These are phyloP conservation scores for Tricholoma saponaceum DNA, from an alignment of 768 basidiomycete genomes.

Conservation along the genomic window DNA sequence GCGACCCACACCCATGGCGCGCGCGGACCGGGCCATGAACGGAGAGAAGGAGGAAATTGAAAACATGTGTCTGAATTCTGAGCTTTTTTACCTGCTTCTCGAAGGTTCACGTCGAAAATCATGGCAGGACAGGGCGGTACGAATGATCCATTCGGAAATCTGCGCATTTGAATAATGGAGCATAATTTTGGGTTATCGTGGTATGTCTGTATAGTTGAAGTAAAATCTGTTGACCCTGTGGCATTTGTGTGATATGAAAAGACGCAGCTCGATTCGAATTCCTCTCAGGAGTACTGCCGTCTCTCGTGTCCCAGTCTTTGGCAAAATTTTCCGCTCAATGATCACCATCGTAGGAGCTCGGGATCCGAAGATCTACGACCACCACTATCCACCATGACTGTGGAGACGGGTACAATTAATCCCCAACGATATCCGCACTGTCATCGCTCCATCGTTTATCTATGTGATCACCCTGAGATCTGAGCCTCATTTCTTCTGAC, in stretches of 20 bases:
- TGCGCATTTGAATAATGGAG: no score
- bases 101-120: no score
- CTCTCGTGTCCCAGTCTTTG: not conserved
- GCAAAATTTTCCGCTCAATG: not conserved
- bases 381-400: not conserved
- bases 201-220: not conserved
- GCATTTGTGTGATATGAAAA: not conserved
- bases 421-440: not conserved
- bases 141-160: no score
- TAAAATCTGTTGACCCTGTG: not conserved
- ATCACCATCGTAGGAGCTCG: not conserved
- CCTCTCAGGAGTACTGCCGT: not conserved
- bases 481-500: not conserved
- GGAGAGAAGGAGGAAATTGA: no score
- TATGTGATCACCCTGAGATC: not conserved
- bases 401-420: not conserved
- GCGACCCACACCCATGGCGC: not conserved
- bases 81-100: no score
- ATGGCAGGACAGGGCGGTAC: no score
- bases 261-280: not conserved
- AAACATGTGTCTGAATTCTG: no score
- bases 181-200: not conserved
- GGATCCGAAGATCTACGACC: not conserved
- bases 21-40: no score
- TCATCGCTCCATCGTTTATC: not conserved